Percentiles rank a stretch among this genome's conserved stretches.
Conservation (phyloP, 768 basidiomycete species). For the Albatrellus ellisii region DNA sequence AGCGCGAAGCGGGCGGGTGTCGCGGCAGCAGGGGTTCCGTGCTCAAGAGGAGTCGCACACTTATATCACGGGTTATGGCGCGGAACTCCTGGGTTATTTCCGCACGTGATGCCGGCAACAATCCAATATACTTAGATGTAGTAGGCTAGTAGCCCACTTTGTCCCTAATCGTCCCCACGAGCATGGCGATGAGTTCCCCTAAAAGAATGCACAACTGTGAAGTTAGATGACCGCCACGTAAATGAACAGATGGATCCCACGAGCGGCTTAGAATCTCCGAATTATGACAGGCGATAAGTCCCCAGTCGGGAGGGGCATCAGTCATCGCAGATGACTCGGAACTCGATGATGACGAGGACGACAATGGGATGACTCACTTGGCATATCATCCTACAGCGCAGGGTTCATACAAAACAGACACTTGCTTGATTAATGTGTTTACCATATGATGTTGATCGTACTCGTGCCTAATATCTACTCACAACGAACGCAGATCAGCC, state of each 20-base stretch:
- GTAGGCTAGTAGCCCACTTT: background rate
- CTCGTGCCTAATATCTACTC: slow-evolving; percentile 43
- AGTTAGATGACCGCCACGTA: slow-evolving; percentile 45
- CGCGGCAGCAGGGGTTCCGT: no score
- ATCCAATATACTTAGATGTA: no score
- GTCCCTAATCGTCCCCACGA: background rate
- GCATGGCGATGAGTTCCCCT: background rate
- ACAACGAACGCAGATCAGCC: background rate
- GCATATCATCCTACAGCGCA: slow-evolving; percentile 31
- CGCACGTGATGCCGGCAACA: no score
- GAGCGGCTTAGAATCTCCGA: slow-evolving; percentile 64
- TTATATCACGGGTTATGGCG: no score
- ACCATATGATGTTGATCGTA: slow-evolving; percentile 57
- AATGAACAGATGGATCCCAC: slow-evolving; percentile 52
- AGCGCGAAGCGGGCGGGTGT: no score
- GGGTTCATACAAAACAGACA: background rate
- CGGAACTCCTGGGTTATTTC: no score
- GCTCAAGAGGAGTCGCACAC: no score
- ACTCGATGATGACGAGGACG: no score
- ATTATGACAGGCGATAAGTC: slow-evolving; percentile 57
- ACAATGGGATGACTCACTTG: slow-evolving; percentile 25
- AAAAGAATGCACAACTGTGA: slow-evolving; percentile 44
- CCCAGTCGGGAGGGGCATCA: slow-evolving; percentile 21
- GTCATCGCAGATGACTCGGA: background rate
- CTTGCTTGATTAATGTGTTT: slow-evolving; percentile 13